phyloP scores from a whole-genome alignment of 176 grass and related monocot species.

The Cymbopogon citratus region DNA sequence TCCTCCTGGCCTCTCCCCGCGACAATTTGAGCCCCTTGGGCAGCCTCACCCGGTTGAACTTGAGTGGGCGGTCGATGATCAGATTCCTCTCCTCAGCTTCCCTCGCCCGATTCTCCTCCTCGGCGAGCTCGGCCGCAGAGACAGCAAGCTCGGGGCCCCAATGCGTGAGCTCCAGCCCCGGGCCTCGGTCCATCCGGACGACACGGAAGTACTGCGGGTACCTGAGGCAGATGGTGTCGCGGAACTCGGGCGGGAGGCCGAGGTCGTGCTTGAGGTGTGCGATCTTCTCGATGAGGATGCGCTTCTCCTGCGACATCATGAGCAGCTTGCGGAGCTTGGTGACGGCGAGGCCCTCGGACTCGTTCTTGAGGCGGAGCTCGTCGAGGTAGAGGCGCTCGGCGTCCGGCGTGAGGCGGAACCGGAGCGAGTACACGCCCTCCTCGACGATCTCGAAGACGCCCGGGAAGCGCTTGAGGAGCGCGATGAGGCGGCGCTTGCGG shows the following conservation, averaged over 20 bases:
- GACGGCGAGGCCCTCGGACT: constrained; percentile 70
- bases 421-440: constrained; percentile 88
- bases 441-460: constrained; percentile 82
- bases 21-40: constrained; percentile 73
- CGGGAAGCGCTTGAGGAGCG: constrained; percentile 74
- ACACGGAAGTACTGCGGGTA: constrained; percentile 86
- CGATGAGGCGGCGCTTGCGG: constrained; percentile 88
- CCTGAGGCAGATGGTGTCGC: constrained; percentile 65
- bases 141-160: constrained; percentile 82
- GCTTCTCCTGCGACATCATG: constrained; percentile 74
- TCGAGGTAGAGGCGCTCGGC: constrained; percentile 91
- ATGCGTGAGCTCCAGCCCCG: constrained; percentile 77
- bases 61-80: constrained; percentile 78
- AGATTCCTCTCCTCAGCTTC: constrained; percentile 70
- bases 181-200: constrained; percentile 72
- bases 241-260: constrained; percentile 73
- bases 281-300: constrained; percentile 80
- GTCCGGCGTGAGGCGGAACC: constrained; percentile 63
- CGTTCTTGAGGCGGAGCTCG: constrained; percentile 64
- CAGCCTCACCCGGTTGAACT: constrained; percentile 72
- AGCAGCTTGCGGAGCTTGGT: constrained; percentile 86
- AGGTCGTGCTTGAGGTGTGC: constrained; percentile 84
- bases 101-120: constrained; percentile 63
- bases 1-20: constrained; percentile 54
- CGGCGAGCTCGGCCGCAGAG: constrained; percentile 65